Percentiles rank a stretch among this genome's conserved stretches.
Conservation (phyloP, 1,284 basidiomycete species). For the Pseudozyma tsukubaensis region DNA sequence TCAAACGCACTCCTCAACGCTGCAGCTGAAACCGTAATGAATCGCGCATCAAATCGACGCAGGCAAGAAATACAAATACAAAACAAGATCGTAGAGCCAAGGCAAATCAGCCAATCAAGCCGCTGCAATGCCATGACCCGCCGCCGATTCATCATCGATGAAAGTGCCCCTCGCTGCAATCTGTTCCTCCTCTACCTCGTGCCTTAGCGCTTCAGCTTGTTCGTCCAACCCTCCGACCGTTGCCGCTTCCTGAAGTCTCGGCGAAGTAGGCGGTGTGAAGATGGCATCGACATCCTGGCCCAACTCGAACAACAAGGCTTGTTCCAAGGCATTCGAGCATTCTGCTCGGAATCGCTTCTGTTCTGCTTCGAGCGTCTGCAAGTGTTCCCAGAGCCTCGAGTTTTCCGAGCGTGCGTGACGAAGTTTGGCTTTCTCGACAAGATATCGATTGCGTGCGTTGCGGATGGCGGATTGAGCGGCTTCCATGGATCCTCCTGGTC, state of each 20-base stretch:
- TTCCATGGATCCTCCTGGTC: conserved; percentile 16
- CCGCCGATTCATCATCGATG: conserved; percentile 8
- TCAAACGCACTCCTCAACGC: too few relatives aligned
- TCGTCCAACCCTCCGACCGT: background rate
- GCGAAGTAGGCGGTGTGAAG: conserved; percentile 53
- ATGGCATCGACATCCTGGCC: conserved; percentile 58
- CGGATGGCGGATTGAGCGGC: conserved; percentile 27
- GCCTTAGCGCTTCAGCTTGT: conserved; percentile 7
- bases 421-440: conserved; percentile 65
- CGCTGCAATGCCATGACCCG: background rate
- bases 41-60: too few relatives aligned
- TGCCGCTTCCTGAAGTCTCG: conserved; percentile 6
- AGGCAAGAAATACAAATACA: conserved; percentile 4
- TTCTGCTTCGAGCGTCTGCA: conserved; percentile 26
- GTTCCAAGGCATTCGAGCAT: conserved; percentile 45
- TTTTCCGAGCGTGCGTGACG: conserved; percentile 40
- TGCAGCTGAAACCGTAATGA: background rate
- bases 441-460: conserved; percentile 48
- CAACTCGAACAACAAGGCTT: conserved; percentile 42
- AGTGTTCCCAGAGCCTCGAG: conserved; percentile 31
- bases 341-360: conserved; percentile 24
- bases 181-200: conserved; percentile 13
- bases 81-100: background rate
- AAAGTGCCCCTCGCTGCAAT: conserved; percentile 8
- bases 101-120: background rate